phyloP scores from a whole-genome alignment of 108 stramenopile species.

The Pseudonitzschia pungens region DNA sequence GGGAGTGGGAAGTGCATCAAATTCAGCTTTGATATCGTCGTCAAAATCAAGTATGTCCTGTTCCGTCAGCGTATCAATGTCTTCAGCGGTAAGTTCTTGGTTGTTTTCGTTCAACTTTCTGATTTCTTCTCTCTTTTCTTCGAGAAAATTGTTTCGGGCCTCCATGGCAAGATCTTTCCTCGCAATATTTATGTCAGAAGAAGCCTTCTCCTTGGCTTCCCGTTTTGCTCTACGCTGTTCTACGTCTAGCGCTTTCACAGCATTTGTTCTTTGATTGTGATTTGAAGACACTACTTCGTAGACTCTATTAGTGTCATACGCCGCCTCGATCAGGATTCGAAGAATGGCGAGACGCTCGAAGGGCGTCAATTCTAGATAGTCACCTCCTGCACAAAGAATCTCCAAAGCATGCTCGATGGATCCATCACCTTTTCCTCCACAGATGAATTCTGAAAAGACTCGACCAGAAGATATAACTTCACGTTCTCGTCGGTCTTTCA shows the following conservation, averaged over 20 bases:
- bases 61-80: constrained; percentile 77
- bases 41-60: constrained; percentile 86
- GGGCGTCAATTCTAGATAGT: constrained; percentile 62
- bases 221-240: constrained; percentile 78
- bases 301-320: constrained; percentile 72
- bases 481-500: constrained; percentile 68
- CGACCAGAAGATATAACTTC: constrained; percentile 55
- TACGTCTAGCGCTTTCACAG: constrained; percentile 74
- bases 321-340: constrained; percentile 76
- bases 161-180: constrained; percentile 76
- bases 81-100: constrained; percentile 64
- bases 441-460: constrained; percentile 64
- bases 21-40: constrained; percentile 85
- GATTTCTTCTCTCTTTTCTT: constrained; percentile 80
- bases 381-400: constrained; percentile 57
- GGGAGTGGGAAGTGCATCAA: constrained; percentile 69
- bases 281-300: constrained; percentile 77
- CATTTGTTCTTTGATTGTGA: constrained; percentile 72
- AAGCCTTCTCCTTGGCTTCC: constrained; percentile 73
- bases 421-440: constrained; percentile 35
- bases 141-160: constrained; percentile 66
- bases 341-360: constrained; percentile 68
- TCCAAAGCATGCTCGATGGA: constrained; percentile 44
- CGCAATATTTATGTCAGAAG: constrained; percentile 66
- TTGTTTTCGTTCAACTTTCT: constrained; percentile 61